A percentile compares a stretch with the other conserved stretches of the same genome.
Conservation (phyloP, 306 rosid species). For the Morella rubra region DNA sequence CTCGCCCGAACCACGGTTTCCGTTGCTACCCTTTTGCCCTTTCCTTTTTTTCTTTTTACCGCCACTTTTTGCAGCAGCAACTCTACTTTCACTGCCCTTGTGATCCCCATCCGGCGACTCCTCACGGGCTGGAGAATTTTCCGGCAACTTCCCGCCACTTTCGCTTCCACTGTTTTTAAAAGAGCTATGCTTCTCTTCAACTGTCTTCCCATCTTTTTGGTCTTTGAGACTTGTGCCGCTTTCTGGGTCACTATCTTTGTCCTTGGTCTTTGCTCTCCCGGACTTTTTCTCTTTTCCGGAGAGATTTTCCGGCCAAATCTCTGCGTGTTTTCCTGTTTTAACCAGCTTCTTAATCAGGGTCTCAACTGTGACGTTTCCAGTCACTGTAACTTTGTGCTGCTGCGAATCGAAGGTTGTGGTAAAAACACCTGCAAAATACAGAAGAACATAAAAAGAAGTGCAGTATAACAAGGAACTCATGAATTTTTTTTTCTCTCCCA, state of each 20-base stretch:
- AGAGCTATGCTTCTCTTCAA: conserved; percentile 25
- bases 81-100: conserved; percentile 23
- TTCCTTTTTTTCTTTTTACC: conserved; percentile 57
- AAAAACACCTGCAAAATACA: conserved; percentile 57
- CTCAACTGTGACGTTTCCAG: conserved; percentile 60
- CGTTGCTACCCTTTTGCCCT: conserved; percentile 33
- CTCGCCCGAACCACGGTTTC: conserved; percentile 17
- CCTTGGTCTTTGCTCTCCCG: conserved; percentile 36
- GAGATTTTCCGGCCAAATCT: conserved; percentile 64
- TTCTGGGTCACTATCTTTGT: conserved; percentile 34
- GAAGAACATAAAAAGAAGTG: conserved; percentile 8
- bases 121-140: conserved; percentile 21
- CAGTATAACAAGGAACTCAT: background rate
- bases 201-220: conserved; percentile 8
- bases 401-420: conserved; percentile 60
- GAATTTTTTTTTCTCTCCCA: background rate
- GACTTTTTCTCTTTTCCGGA: conserved; percentile 41
- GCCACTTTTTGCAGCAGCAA: conserved; percentile 28
- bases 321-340: conserved; percentile 71
- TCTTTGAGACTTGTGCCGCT: conserved; percentile 7
- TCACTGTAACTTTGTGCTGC: conserved; percentile 71
- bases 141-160: conserved; percentile 30
- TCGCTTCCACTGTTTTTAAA: conserved; percentile 35
- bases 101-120: conserved; percentile 13
- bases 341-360: conserved; percentile 56